These are phyloP conservation scores for Pseudogymnoascus sp. DNA, from an alignment of 2,329 filamentous ascomycete species.

Conservation along the genomic window DNA sequence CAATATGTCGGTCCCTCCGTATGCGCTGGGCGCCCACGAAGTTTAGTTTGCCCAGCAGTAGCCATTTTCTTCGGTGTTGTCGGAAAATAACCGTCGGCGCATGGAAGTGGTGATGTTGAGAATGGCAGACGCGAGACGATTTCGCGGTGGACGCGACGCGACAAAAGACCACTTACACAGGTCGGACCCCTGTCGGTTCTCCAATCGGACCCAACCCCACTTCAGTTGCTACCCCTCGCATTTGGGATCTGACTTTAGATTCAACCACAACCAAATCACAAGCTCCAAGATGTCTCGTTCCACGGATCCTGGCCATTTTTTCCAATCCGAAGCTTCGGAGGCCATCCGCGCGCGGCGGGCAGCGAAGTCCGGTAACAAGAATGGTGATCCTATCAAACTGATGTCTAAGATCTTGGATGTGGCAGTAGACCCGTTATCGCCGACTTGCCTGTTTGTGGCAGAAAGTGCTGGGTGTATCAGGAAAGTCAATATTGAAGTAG, in stretches of 20 bases:
- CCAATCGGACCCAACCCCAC: constrained; percentile 2
- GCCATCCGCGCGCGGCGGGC: constrained; percentile 48
- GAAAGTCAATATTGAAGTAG: constrained; percentile 65
- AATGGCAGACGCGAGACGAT: constrained; percentile 9
- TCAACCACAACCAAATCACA: not conserved
- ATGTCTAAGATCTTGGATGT: constrained; percentile 81
- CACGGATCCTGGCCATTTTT: constrained; percentile 72
- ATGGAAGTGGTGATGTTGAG: constrained; percentile 11
- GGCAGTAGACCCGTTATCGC: constrained; percentile 54
- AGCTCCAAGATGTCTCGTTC: constrained; percentile 51
- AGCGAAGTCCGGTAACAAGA: constrained; percentile 63
- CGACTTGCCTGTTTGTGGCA: constrained; percentile 61
- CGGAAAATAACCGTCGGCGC: constrained; percentile 11
- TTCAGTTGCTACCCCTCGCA: not conserved
- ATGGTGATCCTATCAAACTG: constrained; percentile 71
- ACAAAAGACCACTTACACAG: constrained; percentile 12
- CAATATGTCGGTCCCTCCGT: constrained; percentile 80
- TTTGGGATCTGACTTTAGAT: not conserved
- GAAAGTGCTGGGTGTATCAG: constrained; percentile 79
- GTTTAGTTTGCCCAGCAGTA: constrained; percentile 33
- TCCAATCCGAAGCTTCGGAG: constrained; percentile 61
- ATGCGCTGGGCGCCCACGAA: constrained; percentile 61
- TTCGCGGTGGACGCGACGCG: constrained; percentile 14
- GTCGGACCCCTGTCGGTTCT: constrained; percentile 15
- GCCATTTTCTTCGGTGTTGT: constrained; percentile 21